Evolutionary conservation across 1,139 yeast genomes (phyloP), one percentile per base, ranked within the genome.

Genomic region (Zhuliangozyma blackwelliae): DNA sequence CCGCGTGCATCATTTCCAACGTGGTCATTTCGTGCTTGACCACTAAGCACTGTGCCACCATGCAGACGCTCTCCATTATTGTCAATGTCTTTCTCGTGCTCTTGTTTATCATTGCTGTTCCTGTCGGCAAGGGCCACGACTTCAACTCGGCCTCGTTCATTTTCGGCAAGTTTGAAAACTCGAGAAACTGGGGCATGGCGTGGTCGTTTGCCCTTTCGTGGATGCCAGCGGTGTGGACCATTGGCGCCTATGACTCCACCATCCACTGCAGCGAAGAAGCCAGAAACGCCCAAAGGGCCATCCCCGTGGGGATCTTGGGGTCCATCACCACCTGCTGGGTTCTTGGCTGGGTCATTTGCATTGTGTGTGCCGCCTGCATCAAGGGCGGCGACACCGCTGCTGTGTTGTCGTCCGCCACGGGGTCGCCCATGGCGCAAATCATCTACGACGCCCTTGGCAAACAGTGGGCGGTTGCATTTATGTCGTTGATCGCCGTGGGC

Each of bases 201-300:
- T 28, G 68, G 51, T 71, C 78, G 34, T 77, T 75, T 52, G 56
- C 75, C 47, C 56, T 75, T 34, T 68, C 79, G 13, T 73, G 82
- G 72, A 71, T 79, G 70, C 79, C 84, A 2, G 79, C 83, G 1
- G 74, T 75, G 35, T 77, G 83, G 83, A 74, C 80, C n/a, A 76
- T 77, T 50, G 79, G 79, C 45, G 81, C 84, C 0, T 81, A 79
- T 52, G 90, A 82, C 54, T 75, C 84, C 7, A 79, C 83, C 47
- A 79, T 82, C 35, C 89, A 82, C 56, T 76, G 80, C 73, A 70
- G 80, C 16, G 90, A 82, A 55, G 90, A 82, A 52, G 83, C 84
- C 22, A 64, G 66, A 30, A 74, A 79, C 50, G 86, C 89, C n/a
- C 66, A 79, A 13, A 65, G 61, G 35, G 78, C 85, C n/a, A 81